These are phyloP conservation scores for Colletotrichum godetiae DNA, from an alignment of 2,329 filamentous ascomycete genomes.

Conservation along the genomic window DNA sequence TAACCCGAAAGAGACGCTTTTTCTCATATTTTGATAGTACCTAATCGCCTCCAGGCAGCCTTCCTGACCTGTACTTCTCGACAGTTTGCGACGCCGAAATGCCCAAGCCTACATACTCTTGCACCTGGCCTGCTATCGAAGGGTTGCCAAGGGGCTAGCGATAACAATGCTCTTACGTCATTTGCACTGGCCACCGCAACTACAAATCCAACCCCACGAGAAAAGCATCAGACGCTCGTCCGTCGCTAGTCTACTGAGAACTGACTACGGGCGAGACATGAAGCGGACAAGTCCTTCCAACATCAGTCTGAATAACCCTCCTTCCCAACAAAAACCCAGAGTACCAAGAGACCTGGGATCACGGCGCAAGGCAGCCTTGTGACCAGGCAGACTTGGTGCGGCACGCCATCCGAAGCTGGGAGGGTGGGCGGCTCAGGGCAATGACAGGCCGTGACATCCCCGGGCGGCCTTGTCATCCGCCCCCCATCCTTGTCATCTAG, in stretches of 20 bases:
- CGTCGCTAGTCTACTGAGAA: background rate
- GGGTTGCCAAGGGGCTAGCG: background rate
- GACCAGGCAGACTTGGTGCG: slow-evolving; percentile 33
- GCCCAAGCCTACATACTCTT: background rate
- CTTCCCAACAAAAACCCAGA: slow-evolving; percentile 14
- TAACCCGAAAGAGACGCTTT: background rate
- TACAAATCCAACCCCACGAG: slow-evolving; percentile 1
- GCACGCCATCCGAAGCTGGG: slow-evolving; percentile 32
- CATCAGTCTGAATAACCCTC: background rate
- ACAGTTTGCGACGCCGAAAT: background rate
- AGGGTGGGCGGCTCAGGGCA: slow-evolving; percentile 30
- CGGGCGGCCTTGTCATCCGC: slow-evolving; percentile 26
- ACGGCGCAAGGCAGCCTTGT: slow-evolving; percentile 31
- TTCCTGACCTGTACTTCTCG: background rate
- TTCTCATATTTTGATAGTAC: background rate
- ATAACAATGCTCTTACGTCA: slow-evolving; percentile 18
- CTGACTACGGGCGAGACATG: slow-evolving; percentile 14
- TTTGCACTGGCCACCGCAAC: slow-evolving; percentile 4
- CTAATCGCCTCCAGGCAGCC: background rate
- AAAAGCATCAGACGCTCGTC: slow-evolving; percentile 2
- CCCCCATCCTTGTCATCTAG: slow-evolving; percentile 16
- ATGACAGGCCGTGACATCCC: slow-evolving; percentile 27
- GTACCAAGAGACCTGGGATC: background rate
- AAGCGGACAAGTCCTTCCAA: background rate
- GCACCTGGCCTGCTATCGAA: background rate